These are phyloP conservation scores for Sarocladium kiliense DNA, from an alignment of 2,329 filamentous ascomycete species.

Conservation along the genomic window DNA sequence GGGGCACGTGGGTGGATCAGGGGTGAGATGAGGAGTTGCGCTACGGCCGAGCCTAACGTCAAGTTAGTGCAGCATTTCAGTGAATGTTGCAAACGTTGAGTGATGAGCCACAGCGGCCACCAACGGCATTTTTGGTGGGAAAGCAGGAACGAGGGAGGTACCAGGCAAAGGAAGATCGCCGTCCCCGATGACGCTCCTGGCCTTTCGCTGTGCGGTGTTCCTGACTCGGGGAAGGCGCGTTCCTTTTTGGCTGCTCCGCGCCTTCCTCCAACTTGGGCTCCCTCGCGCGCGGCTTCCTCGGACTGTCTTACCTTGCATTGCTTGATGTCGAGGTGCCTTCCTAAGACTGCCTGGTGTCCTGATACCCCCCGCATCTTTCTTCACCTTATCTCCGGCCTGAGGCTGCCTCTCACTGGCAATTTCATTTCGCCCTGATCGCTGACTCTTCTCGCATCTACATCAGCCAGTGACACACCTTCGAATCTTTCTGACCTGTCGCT, in stretches of 20 bases:
- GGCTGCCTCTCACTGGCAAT: not conserved
- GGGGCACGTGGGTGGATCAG: slow-evolving; percentile 1
- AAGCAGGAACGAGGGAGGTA: not conserved
- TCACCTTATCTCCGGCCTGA: not conserved
- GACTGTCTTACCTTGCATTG: too few species aligned
- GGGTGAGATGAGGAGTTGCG: not conserved
- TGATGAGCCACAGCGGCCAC: too few species aligned
- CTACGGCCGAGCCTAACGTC: not conserved
- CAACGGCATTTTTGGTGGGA: not conserved
- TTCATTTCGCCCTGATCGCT: not conserved
- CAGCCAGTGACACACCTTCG: not conserved
- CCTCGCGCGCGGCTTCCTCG: too few species aligned
- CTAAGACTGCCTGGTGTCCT: too few species aligned
- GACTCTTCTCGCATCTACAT: not conserved
- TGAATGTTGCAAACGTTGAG: not conserved
- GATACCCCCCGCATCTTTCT: not conserved
- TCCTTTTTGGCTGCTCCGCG: too few species aligned
- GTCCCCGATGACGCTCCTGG: not conserved
- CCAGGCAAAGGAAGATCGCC: too few species aligned
- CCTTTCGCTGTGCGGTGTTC: not conserved
- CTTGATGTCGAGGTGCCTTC: too few species aligned
- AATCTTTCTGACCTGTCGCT: not conserved
- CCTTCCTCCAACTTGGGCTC: too few species aligned
- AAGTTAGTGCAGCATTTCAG: not conserved
- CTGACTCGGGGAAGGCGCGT: too few species aligned